phyloP scores from a whole-genome alignment of 2,329 filamentous ascomycete species.

The Pseudocercospora cruenta region DNA sequence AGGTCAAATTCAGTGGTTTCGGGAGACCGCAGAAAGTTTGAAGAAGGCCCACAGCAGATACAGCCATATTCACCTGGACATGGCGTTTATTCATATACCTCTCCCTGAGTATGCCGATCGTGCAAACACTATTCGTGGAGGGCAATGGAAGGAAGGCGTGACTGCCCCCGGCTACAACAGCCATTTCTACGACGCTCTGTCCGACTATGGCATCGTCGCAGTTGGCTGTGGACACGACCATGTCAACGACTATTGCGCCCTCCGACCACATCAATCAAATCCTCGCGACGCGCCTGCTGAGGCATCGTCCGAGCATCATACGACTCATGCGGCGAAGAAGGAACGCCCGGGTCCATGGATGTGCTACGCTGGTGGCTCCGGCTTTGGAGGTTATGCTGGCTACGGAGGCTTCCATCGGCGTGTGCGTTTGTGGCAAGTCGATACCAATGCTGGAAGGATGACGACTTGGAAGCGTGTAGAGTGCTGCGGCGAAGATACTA shows the following conservation, averaged over 20 bases:
- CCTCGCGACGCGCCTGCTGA: conserved; percentile 14
- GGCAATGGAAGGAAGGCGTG: conserved; percentile 77
- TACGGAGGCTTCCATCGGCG: conserved; percentile 84
- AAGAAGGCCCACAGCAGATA: conserved; percentile 74
- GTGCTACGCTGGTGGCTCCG: conserved; percentile 92
- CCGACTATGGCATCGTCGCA: conserved; percentile 81
- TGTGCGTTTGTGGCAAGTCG: conserved; percentile 87
- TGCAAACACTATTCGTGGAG: conserved; percentile 61
- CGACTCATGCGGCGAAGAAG: conserved; percentile 19
- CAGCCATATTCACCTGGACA: conserved; percentile 88
- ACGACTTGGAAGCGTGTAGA: conserved; percentile 92
- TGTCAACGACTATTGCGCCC: conserved; percentile 92
- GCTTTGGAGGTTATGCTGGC: conserved; percentile 93
- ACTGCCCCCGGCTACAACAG: conserved; percentile 90
- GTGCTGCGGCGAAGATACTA: conserved; percentile 54
- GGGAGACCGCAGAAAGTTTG: conserved; percentile 71
- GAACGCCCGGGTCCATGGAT: conserved; percentile 70
- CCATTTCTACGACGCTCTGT: conserved; percentile 86
- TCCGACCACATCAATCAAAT: conserved; percentile 47
- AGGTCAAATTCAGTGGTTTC: conserved; percentile 94
- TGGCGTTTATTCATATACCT: conserved; percentile 97
- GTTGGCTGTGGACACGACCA: conserved; percentile 95
- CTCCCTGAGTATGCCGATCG: conserved; percentile 79
- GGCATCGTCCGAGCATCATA: conserved; percentile 8
- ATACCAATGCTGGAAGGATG: conserved; percentile 86